phyloP scores from a whole-genome alignment of 257 asterid species.

The Solanum phureja region DNA sequence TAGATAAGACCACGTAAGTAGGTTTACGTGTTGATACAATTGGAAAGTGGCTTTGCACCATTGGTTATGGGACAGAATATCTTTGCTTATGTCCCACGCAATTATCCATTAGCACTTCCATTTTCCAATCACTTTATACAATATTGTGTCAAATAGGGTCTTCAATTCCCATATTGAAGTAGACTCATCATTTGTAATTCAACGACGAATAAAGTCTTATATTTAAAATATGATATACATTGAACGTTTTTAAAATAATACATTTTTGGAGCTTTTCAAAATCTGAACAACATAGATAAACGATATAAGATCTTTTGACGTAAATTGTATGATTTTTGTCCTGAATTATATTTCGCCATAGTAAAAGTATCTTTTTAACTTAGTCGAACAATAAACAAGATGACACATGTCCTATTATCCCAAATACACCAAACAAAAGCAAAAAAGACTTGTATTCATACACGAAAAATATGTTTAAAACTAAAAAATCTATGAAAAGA shows the following conservation, averaged over 20 bases:
- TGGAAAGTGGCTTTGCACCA: conserved; percentile 7
- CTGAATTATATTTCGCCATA: no score
- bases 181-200: background rate
- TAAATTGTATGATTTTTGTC: no score
- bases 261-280: background rate
- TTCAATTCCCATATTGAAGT: background rate
- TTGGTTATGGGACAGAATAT: conserved; percentile 22
- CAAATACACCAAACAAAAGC: background rate
- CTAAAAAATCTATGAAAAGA: background rate
- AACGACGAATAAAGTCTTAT: no score
- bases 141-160: conserved; percentile 4
- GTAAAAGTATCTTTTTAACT: background rate
- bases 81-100: conserved; percentile 19
- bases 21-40: background rate
- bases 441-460: background rate
- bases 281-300: background rate
- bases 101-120: background rate
- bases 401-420: background rate
- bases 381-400: background rate
- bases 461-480: background rate
- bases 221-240: background rate
- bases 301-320: no score
- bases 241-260: background rate
- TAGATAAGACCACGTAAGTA: conserved; percentile 9
- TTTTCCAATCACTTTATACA: background rate